Conservation (phyloP, 192 early-diverging fungal species). For the Jimgerdemannia lactiflua region DNA sequence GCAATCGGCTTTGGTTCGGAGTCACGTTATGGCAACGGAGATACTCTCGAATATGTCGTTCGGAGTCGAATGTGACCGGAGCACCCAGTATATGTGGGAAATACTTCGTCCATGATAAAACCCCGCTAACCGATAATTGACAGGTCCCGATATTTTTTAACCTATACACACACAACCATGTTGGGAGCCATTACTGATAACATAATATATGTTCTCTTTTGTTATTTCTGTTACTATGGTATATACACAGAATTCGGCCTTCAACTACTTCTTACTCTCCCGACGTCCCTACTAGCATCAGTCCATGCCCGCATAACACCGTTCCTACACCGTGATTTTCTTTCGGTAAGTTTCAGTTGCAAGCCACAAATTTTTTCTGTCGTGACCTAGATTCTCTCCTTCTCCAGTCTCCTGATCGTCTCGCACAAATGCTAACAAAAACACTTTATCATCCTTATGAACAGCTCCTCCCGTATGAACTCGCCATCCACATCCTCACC, state of each 20-base stretch:
- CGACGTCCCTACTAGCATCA: conserved; percentile 35
- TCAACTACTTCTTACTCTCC: conserved; percentile 52
- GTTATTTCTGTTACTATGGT: neutral
- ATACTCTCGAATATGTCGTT: too few species aligned
- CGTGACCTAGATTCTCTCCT: neutral
- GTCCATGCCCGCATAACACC: conserved; percentile 45
- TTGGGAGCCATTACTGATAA: neutral
- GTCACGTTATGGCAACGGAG: too few species aligned
- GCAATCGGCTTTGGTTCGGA: too few species aligned
- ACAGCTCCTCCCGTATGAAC: conserved; percentile 47
- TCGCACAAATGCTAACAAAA: too few species aligned
- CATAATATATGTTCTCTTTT: neutral
- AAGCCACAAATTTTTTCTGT: conserved; percentile 2
- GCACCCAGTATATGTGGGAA: too few species aligned
- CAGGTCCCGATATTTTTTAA: too few species aligned
- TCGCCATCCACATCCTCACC: conserved; percentile 52
- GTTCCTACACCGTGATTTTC: conserved; percentile 54
- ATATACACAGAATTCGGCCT: conserved; percentile 46
- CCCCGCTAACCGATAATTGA: too few species aligned
- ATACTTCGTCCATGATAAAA: too few species aligned
- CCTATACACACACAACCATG: neutral
- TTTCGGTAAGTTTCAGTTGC: conserved; percentile 28
- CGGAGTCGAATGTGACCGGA: too few species aligned
- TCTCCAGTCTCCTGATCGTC: neutral
- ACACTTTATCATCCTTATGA: neutral